Base-by-base conservation (phyloP, 202 grass and related monocot species). In the Cymbopogon flexuosus region DNA sequence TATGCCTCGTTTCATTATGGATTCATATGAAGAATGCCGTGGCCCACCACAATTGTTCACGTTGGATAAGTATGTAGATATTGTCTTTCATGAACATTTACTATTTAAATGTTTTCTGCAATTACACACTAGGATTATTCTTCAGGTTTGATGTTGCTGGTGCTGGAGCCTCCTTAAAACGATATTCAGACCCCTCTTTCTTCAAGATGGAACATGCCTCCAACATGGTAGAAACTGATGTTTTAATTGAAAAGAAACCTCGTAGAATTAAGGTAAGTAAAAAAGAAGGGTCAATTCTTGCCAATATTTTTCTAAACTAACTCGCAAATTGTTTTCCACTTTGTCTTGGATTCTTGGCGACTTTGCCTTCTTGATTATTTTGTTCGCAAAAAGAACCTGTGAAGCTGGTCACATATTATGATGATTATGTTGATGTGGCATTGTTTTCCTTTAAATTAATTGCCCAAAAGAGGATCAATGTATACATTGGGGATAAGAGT, bases 1-100 rank as follows among this genome's bases (percentile, higher is more conserved):
- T 91, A 96, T 99, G 96, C 92, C 96, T 52, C 92, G 88, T 63
- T 99, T 99, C 85, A 86, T 99, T 84, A 88, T 99, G 90, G 92
- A 99, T 77, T 96, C 90, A 35, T 99, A 99, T 21, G 90, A 99
- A 99, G 96, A 99, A 88, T 99, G 96, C 23, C 82, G 21, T 89
- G 89, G 96, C 3, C 96, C 92, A 65, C 96, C 96, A 37, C 88
- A 65, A 42, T 82, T 99, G 72, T 99, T 99, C 82, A 99, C 81
- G 6, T 69, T 99, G 83, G 96, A 99, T 85, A 99, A 93, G 96
- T 99, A 93, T 18, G 87, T 13, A 78, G 42, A 77, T 76, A 11
- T 15, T 89, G 41, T 77, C 35, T 65, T 65, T 54, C 74, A 37
- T 69, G 67, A 59, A 33, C 60, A 73, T 79, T 70, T 65, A 62